Base-by-base conservation (phyloP, 371 early-diverging fungal species). In the Mortierella sp. region DNA sequence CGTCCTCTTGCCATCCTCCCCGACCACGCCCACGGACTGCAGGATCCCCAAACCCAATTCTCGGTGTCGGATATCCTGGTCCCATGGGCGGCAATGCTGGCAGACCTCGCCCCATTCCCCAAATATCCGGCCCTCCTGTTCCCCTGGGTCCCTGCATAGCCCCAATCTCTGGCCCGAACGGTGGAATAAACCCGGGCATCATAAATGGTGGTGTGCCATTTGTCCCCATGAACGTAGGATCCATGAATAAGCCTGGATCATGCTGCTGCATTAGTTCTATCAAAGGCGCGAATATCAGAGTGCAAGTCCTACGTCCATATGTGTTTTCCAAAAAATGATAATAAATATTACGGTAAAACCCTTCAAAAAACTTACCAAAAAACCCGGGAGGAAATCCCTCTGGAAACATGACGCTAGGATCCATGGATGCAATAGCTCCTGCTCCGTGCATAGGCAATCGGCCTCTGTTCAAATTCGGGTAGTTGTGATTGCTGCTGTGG, bases 61-160 rank as follows among this genome's bases (percentile, higher is more conserved):
- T 61, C 8, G 68, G 73, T 0, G 73, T 60, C 31, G 73, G 73
- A 28, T 58, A 61, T 26, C 73, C 73, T 19, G 73, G 73, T 9
- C 73, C 73, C 68, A 73, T 73, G 3, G 73, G 73, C 17, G 73
- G 73, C 34, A 73, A 43, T 8, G 58, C 62, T 4, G 73, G 68
- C 41, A 73, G 53, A n/a, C 73, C 68, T 28, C 67, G 34, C 8
- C 72, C 72, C 66, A 72, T 72, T 27, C 56, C 68, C 68, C 72
- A 71, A 54, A 70, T 59, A 14, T 70, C 71, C 15, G 64, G 70
- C 30, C 70, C 69, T 24, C 60, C 61, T 37, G 50, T 39, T 14
- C 24, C 49, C 8, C 43, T 42, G 32, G 58, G 49, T 24, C 53
- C 55, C 27, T 47, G 64, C 56, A 64, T 64, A 6, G 56, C 56